Base-by-base conservation (phyloP, 768 basidiomycete genomes). In the Calvatia gigantea region DNA sequence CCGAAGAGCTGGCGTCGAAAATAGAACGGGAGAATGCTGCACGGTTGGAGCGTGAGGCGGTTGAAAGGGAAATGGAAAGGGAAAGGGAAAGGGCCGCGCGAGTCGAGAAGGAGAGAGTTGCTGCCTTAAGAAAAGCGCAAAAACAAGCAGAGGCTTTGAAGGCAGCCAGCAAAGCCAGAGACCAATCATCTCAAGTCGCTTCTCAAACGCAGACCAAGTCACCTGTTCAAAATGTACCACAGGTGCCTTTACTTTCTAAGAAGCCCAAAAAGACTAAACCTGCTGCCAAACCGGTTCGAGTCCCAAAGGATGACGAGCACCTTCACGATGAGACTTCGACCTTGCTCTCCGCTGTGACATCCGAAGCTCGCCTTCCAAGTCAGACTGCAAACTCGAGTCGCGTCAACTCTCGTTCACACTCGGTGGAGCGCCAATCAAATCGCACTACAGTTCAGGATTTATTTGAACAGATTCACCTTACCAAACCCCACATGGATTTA, bases 231-330 rank as follows among this genome's bases (percentile, higher is more conserved):
- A 69, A 84, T 87, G 69, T 86, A 88, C 4, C 54, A 2, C 90
- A 91, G 63, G 84, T 83, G 9, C 89, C 90, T 15, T 80, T 92
- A 31, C 73, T 90, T 37, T 91, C 90, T 21, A 91, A 86, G 68
- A 85, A 89, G 70, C 87, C 90, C 4, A 92, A 91, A 77, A 92
- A 92, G 69, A 88, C 75, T 62, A 91, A 86, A 62, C 86, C 87
- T 0, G 61, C 77, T 41, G 57, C 81, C 48, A 87, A 85, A 61
- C 77, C 80, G 9, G 76, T 82, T 61, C 83, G 74, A 58, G 75
- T 82, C 35, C 47, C 65, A 2, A 87, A 82, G 66, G 88, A 89
- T 31, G 86, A 81, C 29, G 77, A 81, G 14, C 59, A 67, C 14
- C 57, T 61, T 23, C 54, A 62, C 1, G 79, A 81, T 27, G 73